Conservation (phyloP, 1,284 basidiomycete species). For the Bjerkandera adusta region DNA sequence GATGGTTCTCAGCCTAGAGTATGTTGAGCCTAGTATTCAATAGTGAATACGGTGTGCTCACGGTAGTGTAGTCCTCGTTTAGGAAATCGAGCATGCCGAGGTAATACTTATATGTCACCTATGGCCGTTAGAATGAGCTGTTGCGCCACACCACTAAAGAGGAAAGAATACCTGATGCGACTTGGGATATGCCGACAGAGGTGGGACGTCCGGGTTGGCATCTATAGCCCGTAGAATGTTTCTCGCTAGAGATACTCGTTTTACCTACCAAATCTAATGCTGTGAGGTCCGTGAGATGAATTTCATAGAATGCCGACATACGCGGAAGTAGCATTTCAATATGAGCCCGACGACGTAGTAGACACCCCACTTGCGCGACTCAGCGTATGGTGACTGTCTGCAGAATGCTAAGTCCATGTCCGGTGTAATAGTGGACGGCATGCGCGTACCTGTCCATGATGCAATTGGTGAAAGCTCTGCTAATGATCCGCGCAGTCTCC, state of each 20-base stretch:
- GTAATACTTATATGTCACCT: constrained; percentile 93
- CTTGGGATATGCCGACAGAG: constrained; percentile 72
- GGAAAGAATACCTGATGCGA: constrained; percentile 71
- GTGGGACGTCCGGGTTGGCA: constrained; percentile 83
- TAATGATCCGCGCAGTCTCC: constrained; percentile 87
- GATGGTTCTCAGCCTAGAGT: constrained; percentile 73
- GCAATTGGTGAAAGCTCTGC: constrained; percentile 91
- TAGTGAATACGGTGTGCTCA: too few species aligned
- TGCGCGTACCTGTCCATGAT: constrained; percentile 80
- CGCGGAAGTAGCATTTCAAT: constrained; percentile 94
- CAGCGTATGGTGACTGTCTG: constrained; percentile 53
- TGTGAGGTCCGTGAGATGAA: background rate
- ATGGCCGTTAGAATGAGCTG: constrained; percentile 3
- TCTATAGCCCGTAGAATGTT: constrained; percentile 90
- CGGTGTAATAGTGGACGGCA: background rate
- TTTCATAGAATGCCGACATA: constrained; percentile 34
- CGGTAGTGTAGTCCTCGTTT: constrained; percentile 87
- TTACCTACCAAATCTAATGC: constrained; percentile 54
- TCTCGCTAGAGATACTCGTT: constrained; percentile 87
- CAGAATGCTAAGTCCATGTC: background rate
- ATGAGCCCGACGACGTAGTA: constrained; percentile 94
- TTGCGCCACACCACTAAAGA: constrained; percentile 1
- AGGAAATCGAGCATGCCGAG: constrained; percentile 92
- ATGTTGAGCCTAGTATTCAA: too few species aligned
- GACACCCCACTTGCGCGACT: constrained; percentile 90